Conservation (phyloP, 805 yeast species). For the Sporopachydermia quercuum region DNA sequence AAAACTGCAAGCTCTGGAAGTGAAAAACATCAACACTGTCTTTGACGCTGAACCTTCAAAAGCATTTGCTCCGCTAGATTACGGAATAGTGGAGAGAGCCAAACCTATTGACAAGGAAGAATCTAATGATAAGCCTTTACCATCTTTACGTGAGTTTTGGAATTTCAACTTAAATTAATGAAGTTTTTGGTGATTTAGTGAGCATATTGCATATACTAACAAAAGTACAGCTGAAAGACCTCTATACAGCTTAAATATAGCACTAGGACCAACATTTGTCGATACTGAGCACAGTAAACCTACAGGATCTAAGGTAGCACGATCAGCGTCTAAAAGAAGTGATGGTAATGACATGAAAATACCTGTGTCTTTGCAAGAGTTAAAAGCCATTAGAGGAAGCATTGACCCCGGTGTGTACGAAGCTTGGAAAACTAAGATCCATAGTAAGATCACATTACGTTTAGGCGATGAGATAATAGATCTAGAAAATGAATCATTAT, state of each 20-base stretch:
- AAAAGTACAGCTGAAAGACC: slow-evolving; percentile 8
- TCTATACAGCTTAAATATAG: slow-evolving; percentile 11
- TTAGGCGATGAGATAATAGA: background rate
- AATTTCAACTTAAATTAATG: no score
- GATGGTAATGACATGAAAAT: background rate
- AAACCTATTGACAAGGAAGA: slow-evolving; percentile 11
- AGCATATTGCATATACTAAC: no score
- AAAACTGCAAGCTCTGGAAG: background rate
- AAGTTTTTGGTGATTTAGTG: no score
- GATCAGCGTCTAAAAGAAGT: background rate
- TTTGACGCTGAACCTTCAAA: slow-evolving; percentile 12
- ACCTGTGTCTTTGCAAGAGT: background rate
- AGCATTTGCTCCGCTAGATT: slow-evolving; percentile 16
- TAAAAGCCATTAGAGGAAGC: background rate
- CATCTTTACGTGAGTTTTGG: slow-evolving; percentile 9
- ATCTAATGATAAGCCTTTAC: slow-evolving; percentile 14
- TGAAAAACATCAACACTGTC: slow-evolving; percentile 4
- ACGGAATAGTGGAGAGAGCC: slow-evolving; percentile 10
- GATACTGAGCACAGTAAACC: slow-evolving; percentile 15
- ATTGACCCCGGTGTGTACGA: background rate
- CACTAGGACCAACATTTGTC: slow-evolving; percentile 16
- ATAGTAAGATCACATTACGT: background rate
- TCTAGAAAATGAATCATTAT: background rate
- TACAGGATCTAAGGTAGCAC: background rate
- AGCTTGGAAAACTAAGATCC: background rate